Percentiles rank a stretch among this genome's conserved stretches.
Conservation (phyloP, 1,284 basidiomycete species). For the Vanrija sp. region DNA sequence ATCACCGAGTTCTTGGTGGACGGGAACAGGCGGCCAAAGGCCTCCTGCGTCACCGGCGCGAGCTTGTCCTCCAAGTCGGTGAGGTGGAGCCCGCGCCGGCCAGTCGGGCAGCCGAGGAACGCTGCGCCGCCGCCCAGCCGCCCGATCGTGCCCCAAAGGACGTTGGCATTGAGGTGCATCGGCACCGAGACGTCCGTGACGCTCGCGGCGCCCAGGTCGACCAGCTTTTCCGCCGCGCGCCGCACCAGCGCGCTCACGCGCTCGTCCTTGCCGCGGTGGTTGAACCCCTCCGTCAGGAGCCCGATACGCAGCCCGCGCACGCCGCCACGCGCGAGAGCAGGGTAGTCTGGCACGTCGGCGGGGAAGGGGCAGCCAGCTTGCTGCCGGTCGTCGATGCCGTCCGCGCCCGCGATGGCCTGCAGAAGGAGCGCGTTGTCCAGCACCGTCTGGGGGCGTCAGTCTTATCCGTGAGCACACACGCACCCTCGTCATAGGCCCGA, state of each 20-base stretch:
- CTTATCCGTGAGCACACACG: neutral
- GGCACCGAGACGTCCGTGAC: constrained; percentile 19
- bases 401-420: constrained; percentile 53
- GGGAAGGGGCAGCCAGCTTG: constrained; percentile 52
- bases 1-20: constrained; percentile 11
- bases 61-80: constrained; percentile 48
- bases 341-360: constrained; percentile 49
- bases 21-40: constrained; percentile 41
- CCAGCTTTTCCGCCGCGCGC: constrained; percentile 11
- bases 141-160: constrained; percentile 26
- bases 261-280: constrained; percentile 36
- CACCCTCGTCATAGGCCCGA: constrained; percentile 29
- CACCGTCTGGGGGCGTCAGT: constrained; percentile 50
- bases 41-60: constrained; percentile 51
- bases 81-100: constrained; percentile 48
- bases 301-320: constrained; percentile 50
- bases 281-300: constrained; percentile 51
- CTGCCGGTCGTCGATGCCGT: constrained; percentile 54
- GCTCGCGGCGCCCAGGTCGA: constrained; percentile 12
- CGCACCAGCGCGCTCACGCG: constrained; percentile 17
- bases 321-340: constrained; percentile 24
- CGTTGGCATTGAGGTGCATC: constrained; percentile 28
- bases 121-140: constrained; percentile 29
- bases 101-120: constrained; percentile 34
- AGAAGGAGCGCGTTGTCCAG: constrained; percentile 53